phyloP scores from a whole-genome alignment of 768 basidiomycete genomes.

The Phallus indusiatus region DNA sequence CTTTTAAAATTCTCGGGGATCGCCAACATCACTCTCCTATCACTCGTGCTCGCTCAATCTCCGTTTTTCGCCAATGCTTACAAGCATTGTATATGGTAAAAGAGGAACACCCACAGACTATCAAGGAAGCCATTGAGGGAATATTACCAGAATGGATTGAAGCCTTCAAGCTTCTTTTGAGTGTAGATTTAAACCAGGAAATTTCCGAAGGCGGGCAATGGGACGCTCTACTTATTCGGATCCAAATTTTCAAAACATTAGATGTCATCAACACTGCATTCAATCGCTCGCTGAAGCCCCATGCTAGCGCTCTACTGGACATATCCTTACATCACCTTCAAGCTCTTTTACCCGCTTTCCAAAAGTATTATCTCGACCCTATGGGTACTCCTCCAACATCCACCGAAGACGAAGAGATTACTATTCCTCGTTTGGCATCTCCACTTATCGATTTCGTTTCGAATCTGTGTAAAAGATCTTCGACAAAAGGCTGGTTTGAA shows the following conservation, averaged over 20 bases:
- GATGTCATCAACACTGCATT: constrained; percentile 76
- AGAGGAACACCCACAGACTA: constrained; percentile 80
- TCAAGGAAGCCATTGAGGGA: constrained; percentile 69
- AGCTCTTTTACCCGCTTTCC: constrained; percentile 48
- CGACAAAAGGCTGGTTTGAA: constrained; percentile 56
- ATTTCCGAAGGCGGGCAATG: constrained; percentile 51
- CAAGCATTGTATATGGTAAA: constrained; percentile 91
- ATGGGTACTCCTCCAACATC: constrained; percentile 48
- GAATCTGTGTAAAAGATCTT: constrained; percentile 53
- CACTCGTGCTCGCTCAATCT: constrained; percentile 77
- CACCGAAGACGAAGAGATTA: constrained; percentile 67
- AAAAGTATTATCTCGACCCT: constrained; percentile 50
- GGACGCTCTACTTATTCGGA: constrained; percentile 72
- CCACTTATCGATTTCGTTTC: constrained; percentile 76
- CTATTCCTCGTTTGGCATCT: constrained; percentile 67
- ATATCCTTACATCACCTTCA: constrained; percentile 52
- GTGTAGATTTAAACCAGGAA: constrained; percentile 53
- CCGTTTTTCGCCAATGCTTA: constrained; percentile 86
- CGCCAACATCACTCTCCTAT: constrained; percentile 58
- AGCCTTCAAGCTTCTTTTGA: constrained; percentile 72
- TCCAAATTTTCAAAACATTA: constrained; percentile 84
- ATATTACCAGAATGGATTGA: constrained; percentile 90
- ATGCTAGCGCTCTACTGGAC: constrained; percentile 52
- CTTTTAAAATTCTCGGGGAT: constrained; percentile 67
- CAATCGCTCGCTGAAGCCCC: constrained; percentile 55